Evolutionary conservation across 2,329 filamentous ascomycete genomes (phyloP), one percentile per base, ranked within the genome.

Genomic region (Trichoderma arundinaceum): DNA sequence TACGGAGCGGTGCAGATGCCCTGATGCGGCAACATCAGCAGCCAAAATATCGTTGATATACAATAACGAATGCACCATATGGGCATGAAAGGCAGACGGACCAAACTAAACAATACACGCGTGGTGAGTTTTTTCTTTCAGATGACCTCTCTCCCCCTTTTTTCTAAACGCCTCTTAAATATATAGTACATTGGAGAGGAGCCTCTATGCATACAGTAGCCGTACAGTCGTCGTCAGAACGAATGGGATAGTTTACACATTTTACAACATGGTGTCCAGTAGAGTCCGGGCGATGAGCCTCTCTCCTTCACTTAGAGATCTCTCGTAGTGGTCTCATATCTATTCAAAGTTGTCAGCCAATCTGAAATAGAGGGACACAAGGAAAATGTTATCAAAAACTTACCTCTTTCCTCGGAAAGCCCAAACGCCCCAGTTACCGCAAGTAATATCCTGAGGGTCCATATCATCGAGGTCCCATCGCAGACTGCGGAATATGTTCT

Each of bases 341-440:
- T 86, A 68, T 33, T 10, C 65, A 64, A 28, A 7, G 44, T 52
- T 28, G 74, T 83, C 73, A 82, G 79, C 33, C 17, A 39, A 10
- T 66, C 66, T n/a, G 1, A 35, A n/a, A 10, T 43, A 10, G 12
- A 62, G 7, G 35, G 41, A 6, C 33, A 52, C 67, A 62, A 66
- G 3, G 10, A 15, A 46, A 46, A 33, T 32, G 9, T 39, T 33
- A 44, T 51, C 13, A 51, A 43, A 28, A 32, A 64, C 86, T 72
- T 86, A 97, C 87, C 94, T 90, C 87, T 99, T 99, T 72, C 95
- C 95, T 79, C 95, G 88, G 82, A 99, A 99, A 13, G 90, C 93
- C 92, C 96, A 99, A 1, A 97, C 83, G 10, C 95, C 95, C 92
- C 93, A 99, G 78, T 99, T 99, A 64, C 95, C 94, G 74, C 92